A percentile compares a stretch with the other conserved stretches of the same genome.
These are phyloP conservation scores for Dujonia santamariae DNA, from an alignment of 1,139 yeast genomes.

Conservation along the genomic window DNA sequence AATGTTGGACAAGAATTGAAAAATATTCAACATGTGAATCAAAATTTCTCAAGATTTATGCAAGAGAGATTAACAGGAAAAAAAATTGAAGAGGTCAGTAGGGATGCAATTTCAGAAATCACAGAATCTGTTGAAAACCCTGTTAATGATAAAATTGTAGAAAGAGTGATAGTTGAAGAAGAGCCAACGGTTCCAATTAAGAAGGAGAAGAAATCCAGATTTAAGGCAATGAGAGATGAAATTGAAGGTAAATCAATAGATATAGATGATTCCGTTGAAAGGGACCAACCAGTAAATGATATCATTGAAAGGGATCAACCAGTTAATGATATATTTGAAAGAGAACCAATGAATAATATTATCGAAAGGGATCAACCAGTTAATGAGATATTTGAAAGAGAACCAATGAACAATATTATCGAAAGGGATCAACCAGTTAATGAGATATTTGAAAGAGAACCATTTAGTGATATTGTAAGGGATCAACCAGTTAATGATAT, in stretches of 20 bases:
- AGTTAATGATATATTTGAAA: background rate
- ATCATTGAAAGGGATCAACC: slow-evolving; percentile 15
- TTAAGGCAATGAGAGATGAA: slow-evolving; percentile 6
- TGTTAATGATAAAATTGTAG: slow-evolving; percentile 11
- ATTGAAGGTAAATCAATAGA: background rate
- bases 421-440: slow-evolving; percentile 12
- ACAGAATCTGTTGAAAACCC: too few relatives aligned
- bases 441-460: too few relatives aligned
- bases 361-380: slow-evolving; percentile 13
- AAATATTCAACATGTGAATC: slow-evolving; percentile 19
- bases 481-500: slow-evolving; percentile 9
- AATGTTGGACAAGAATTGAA: slow-evolving; percentile 51
- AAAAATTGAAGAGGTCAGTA: background rate
- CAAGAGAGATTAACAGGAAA: slow-evolving; percentile 14
- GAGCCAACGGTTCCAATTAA: slow-evolving; percentile 1
- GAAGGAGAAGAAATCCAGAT: slow-evolving; percentile 4
- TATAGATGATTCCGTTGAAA: slow-evolving; percentile 4
- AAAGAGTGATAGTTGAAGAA: slow-evolving; percentile 9
- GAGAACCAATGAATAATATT: slow-evolving; percentile 15
- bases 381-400: too few relatives aligned
- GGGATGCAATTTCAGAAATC: background rate
- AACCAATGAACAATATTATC: slow-evolving; percentile 16
- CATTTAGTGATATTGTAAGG: slow-evolving; percentile 5
- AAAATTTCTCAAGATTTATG: slow-evolving; percentile 23
- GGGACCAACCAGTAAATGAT: slow-evolving; percentile 13